These are phyloP conservation scores for Thalassiosira oceanica DNA, from an alignment of 352 stramenopile species.

Conservation along the genomic window DNA sequence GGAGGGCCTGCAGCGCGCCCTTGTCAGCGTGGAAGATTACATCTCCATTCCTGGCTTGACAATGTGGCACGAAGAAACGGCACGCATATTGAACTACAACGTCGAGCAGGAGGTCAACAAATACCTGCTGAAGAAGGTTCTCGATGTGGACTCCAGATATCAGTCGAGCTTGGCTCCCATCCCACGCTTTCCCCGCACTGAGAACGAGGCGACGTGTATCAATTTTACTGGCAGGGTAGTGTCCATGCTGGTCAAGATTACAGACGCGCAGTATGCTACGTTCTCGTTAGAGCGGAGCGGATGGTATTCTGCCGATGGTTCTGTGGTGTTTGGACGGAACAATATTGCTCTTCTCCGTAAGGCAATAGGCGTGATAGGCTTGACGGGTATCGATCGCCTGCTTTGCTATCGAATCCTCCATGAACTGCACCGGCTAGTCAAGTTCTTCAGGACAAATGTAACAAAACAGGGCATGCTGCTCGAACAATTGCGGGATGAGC, in stretches of 20 bases:
- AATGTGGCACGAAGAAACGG: slow-evolving; percentile 94
- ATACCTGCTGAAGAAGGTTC: slow-evolving; percentile 92
- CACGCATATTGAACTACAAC: slow-evolving; percentile 93
- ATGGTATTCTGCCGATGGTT: slow-evolving; percentile 83
- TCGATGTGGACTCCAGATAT: slow-evolving; percentile 87
- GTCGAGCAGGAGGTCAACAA: slow-evolving; percentile 93
- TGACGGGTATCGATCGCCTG: slow-evolving; percentile 90
- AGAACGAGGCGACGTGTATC: slow-evolving; percentile 49
- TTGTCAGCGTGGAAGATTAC: slow-evolving; percentile 96
- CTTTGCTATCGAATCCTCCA: slow-evolving; percentile 85
- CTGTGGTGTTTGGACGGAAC: slow-evolving; percentile 85
- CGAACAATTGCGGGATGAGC: slow-evolving; percentile 83
- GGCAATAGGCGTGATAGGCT: slow-evolving; percentile 87
- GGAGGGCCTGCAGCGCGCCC: slow-evolving; percentile 87
- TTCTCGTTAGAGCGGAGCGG: slow-evolving; percentile 89
- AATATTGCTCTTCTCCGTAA: slow-evolving; percentile 88
- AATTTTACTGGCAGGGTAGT: slow-evolving; percentile 92
- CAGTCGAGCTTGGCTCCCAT: slow-evolving; percentile 91
- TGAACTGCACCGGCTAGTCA: slow-evolving; percentile 91
- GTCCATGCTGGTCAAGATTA: slow-evolving; percentile 90
- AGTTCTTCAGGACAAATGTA: slow-evolving; percentile 88
- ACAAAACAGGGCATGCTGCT: slow-evolving; percentile 87
- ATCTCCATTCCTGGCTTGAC: slow-evolving; percentile 91
- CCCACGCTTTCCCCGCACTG: slow-evolving; percentile 85
- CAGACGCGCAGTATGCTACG: slow-evolving; percentile 87